Percentiles rank a stretch among this genome's conserved stretches.
These are phyloP conservation scores for Aspergillus sclerotialis DNA, from an alignment of 2,329 filamentous ascomycete genomes.

Conservation along the genomic window DNA sequence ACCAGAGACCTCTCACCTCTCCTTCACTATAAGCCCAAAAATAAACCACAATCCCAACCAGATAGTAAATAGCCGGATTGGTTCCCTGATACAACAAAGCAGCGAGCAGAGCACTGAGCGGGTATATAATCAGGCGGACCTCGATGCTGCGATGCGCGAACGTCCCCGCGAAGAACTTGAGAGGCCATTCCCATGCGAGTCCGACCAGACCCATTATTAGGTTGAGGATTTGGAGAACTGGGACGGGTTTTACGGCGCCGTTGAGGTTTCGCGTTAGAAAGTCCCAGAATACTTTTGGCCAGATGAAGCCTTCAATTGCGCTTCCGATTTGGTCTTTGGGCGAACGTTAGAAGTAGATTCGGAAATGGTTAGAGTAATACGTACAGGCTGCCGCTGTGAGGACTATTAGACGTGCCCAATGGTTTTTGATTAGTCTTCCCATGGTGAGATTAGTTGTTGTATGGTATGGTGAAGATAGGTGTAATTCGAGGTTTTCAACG, in stretches of 20 bases:
- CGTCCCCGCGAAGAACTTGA: slow-evolving; percentile 68
- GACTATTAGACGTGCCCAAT: slow-evolving; percentile 93
- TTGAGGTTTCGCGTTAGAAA: slow-evolving; percentile 89
- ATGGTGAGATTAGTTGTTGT: slow-evolving; percentile 44
- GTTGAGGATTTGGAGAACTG: slow-evolving; percentile 84
- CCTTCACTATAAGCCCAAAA: slow-evolving; percentile 98
- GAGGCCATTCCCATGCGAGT: slow-evolving; percentile 85
- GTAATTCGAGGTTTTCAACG: too few relatives aligned
- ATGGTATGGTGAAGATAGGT: background rate
- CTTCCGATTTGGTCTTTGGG: slow-evolving; percentile 74
- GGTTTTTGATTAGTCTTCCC: slow-evolving; percentile 99
- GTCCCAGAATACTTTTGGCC: slow-evolving; percentile 99
- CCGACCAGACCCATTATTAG: slow-evolving; percentile 71
- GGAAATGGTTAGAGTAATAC: slow-evolving; percentile 19
- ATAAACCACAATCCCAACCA: slow-evolving; percentile 78
- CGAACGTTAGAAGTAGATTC: slow-evolving; percentile 8
- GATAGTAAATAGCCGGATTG: slow-evolving; percentile 85
- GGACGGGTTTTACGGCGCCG: slow-evolving; percentile 75
- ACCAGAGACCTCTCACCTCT: slow-evolving; percentile 59
- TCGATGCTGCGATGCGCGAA: slow-evolving; percentile 80
- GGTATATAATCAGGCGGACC: slow-evolving; percentile 72
- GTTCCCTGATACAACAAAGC: slow-evolving; percentile 85
- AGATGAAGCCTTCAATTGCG: slow-evolving; percentile 84
- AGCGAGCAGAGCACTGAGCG: slow-evolving; percentile 66
- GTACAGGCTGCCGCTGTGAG: slow-evolving; percentile 74